Conservation (phyloP, 805 yeast species). For the Ogataea nakhonphanomensis region DNA sequence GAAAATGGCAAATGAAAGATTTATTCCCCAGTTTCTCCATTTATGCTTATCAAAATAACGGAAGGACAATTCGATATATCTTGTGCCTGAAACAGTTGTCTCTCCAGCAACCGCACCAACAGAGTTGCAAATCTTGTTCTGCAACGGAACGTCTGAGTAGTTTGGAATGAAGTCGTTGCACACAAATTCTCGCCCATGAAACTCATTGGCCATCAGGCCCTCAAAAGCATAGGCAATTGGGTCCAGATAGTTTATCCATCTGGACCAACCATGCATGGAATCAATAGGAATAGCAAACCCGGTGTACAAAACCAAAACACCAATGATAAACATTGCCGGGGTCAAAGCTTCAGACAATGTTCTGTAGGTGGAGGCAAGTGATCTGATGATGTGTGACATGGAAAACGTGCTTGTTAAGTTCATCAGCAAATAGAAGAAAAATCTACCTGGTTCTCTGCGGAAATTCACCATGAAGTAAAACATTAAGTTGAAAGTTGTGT, state of each 20-base stretch:
- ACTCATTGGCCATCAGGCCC: slow-evolving; percentile 54
- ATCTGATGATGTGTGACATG: slow-evolving; percentile 55
- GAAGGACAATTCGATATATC: slow-evolving; percentile 49
- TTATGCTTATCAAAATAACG: slow-evolving; percentile 52
- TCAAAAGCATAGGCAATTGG: slow-evolving; percentile 59
- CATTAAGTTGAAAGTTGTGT: slow-evolving; percentile 46
- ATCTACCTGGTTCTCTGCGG: slow-evolving; percentile 48
- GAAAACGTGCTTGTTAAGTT: slow-evolving; percentile 42
- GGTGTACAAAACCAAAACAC: slow-evolving; percentile 47
- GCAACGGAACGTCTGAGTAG: slow-evolving; percentile 39
- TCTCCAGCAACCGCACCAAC: slow-evolving; percentile 42
- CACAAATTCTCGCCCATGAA: slow-evolving; percentile 39
- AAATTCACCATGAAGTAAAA: slow-evolving; percentile 54
- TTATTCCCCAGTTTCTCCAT: slow-evolving; percentile 78
- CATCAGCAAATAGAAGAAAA: slow-evolving; percentile 50
- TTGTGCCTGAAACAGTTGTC: slow-evolving; percentile 48
- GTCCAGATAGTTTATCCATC: slow-evolving; percentile 60
- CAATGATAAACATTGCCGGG: slow-evolving; percentile 50
- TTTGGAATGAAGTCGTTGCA: slow-evolving; percentile 45
- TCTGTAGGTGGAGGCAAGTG: slow-evolving; percentile 47
- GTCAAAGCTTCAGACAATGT: slow-evolving; percentile 55
- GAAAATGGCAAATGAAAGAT: slow-evolving; percentile 48
- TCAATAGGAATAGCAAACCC: slow-evolving; percentile 59
- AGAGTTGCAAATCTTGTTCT: slow-evolving; percentile 47
- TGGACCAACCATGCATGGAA: slow-evolving; percentile 59